Evolutionary conservation across 345 rosid genomes (phyloP).

Genomic region (Garcia nutans): DNA sequence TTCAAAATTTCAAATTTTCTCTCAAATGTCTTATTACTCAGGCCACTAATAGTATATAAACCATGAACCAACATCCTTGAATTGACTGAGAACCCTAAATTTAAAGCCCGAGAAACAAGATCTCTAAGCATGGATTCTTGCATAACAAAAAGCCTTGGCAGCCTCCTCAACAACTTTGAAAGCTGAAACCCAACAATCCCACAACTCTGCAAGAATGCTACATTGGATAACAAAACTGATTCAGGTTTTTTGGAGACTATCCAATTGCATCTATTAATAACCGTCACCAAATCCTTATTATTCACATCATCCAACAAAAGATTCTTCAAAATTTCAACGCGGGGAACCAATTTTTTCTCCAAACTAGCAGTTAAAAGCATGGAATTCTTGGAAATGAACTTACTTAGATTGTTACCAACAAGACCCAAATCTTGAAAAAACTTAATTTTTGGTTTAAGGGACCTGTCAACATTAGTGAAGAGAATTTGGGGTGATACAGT

Average conservation of each 20-base stretch:
- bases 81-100: slow-evolving; percentile 38
- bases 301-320: slow-evolving; percentile 24
- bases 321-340: slow-evolving; percentile 20
- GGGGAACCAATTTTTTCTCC: slow-evolving; percentile 32
- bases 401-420: slow-evolving; percentile 25
- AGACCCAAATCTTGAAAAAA: slow-evolving; percentile 35
- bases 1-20: slow-evolving; percentile 30
- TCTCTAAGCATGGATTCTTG: slow-evolving; percentile 20
- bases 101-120: slow-evolving; percentile 20
- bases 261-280: slow-evolving; percentile 27
- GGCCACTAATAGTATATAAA: slow-evolving; percentile 27
- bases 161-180: slow-evolving; percentile 26
- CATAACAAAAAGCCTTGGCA: slow-evolving; percentile 32
- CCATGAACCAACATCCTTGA: slow-evolving; percentile 46
- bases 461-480: slow-evolving; percentile 17
- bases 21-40: slow-evolving; percentile 29
- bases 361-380: slow-evolving; percentile 25
- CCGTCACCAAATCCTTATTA: slow-evolving; percentile 25
- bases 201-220: slow-evolving; percentile 25
- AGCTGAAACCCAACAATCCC: slow-evolving; percentile 43
- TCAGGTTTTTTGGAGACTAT: slow-evolving; percentile 19
- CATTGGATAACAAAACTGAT: slow-evolving; percentile 22
- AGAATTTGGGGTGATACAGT: slow-evolving; percentile 27
- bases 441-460: slow-evolving; percentile 35
- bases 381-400: slow-evolving; percentile 26